Conservation (phyloP, 2,329 filamentous ascomycete genomes). For the Phyllosticta ampelicida region DNA sequence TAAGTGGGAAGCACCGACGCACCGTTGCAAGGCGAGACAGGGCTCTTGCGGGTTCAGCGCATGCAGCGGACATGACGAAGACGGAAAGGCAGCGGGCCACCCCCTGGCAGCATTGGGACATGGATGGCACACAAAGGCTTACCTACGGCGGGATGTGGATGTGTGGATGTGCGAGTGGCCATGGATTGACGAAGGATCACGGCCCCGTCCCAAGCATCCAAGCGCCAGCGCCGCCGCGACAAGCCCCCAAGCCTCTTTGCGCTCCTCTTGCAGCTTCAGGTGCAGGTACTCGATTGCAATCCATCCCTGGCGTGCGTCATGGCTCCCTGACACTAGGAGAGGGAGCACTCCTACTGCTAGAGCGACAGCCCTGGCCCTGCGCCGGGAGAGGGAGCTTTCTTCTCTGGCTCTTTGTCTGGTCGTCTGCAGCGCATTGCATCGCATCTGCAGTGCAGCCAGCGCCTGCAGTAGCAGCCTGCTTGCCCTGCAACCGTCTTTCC, state of each 20-base stretch:
- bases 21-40: conserved; percentile 10
- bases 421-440: too few relatives aligned
- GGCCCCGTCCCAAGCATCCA: not conserved
- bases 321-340: not conserved
- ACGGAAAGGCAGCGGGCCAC: not conserved
- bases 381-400: too few relatives aligned
- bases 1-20: conserved; percentile 9
- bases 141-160: not conserved
- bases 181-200: not conserved
- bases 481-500: too few relatives aligned
- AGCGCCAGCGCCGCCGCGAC: not conserved
- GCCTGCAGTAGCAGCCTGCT: too few relatives aligned
- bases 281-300: not conserved
- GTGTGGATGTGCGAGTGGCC: too few relatives aligned
- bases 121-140: not conserved
- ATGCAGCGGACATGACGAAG: conserved; percentile 1
- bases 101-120: not conserved
- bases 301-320: not conserved
- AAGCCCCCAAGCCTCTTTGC: not conserved
- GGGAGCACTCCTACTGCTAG: too few relatives aligned
- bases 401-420: not conserved
- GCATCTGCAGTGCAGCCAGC: too few relatives aligned
- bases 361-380: not conserved
- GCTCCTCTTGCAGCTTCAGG: not conserved
- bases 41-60: conserved; percentile 5